Percentiles rank a stretch among this genome's conserved stretches.
Conservation (phyloP, 371 early-diverging fungal species). For the Chytridium lagenaria region DNA sequence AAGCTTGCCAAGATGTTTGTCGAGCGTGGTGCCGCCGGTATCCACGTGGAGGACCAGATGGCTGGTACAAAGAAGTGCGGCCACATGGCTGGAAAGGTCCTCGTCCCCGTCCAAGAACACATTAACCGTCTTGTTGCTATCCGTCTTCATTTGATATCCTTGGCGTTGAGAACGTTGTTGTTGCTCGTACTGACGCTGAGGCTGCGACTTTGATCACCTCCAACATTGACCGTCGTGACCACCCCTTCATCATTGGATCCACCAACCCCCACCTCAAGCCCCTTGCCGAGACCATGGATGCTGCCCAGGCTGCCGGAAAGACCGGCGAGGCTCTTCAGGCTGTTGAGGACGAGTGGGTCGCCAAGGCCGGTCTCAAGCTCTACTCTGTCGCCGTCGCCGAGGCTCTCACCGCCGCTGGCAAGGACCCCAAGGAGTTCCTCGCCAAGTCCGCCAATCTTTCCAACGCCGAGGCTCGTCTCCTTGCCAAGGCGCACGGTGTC, state of each 20-base stretch:
- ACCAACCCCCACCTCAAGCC: conserved; percentile 79
- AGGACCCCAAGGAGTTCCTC: conserved; percentile 61
- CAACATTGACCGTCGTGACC: conserved; percentile 97
- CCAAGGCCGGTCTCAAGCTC: conserved; percentile 81
- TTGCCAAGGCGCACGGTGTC: conserved; percentile 82
- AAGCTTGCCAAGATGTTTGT: conserved; percentile 94
- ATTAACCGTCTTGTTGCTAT: conserved; percentile 96
- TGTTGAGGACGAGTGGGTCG: conserved; percentile 90
- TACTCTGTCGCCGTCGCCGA: conserved; percentile 85
- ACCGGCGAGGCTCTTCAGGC: conserved; percentile 78
- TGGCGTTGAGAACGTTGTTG: conserved; percentile 94
- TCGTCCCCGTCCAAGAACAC: conserved; percentile 96
- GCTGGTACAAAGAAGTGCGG: conserved; percentile 98
- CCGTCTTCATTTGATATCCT: conserved; percentile 98
- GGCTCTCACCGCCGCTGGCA: conserved; percentile 67
- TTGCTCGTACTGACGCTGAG: conserved; percentile 97
- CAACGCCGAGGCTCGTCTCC: conserved; percentile 79
- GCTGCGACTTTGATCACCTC: conserved; percentile 95
- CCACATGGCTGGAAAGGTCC: conserved; percentile 98
- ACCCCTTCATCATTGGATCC: conserved; percentile 92
- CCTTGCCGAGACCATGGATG: conserved; percentile 78
- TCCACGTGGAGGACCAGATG: conserved; percentile 93
- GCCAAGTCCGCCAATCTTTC: conserved; percentile 69
- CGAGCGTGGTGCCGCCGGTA: conserved; percentile 89
- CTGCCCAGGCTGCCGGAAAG: conserved; percentile 78